Evolutionary conservation across 2,329 filamentous ascomycete species (phyloP), one percentile per base, ranked within the genome.

Genomic region (Zasmidium cellare): DNA sequence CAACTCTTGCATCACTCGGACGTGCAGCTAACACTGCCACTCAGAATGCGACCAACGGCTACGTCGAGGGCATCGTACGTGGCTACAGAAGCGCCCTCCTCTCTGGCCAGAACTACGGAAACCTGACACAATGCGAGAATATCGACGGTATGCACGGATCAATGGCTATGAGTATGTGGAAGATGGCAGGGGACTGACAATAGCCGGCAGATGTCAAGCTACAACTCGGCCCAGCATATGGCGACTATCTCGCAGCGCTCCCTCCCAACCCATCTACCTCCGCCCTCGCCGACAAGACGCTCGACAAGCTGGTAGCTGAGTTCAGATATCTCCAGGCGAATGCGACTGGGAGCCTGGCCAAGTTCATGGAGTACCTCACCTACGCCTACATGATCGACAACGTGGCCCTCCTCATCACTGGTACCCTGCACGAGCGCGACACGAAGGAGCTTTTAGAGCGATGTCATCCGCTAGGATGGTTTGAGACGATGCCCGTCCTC

Each of bases 331-430:
- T 99, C 47, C 91, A 96, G 67, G 92, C 92, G 62, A 96, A 99
- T 73, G 90, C 93, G 24, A 91, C 91, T 1, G 94, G 94, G 16
- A 91, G 92, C 1, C 86, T 97, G 38, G 88, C 92, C 62, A 92
- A 91, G 73, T 99, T 99, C 76, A 92, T 99, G 85, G 92, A 97
- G 76, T 99, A 96, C 77, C 82, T 99, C 61, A 99, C 94, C 1
- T 99, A 99, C 75, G 93, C 92, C 62, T 99, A 99, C 82, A 99
- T 99, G 94, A 99, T 99, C 77, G 94, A 99, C 79, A 99, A 99
- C 71, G 92, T 99, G 53, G 94, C 96, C 41, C 87, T 99, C 44
- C 86, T 99, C 71, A 99, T 99, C 76, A 99, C 94, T 20, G 94
- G 94, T 62, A 99, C 94, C 12, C 84, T 99, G 25, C 94, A 99